A percentile compares a stretch with the other conserved stretches of the same genome.
Conservation (phyloP, 2,329 filamentous ascomycete species). For the Xylaria sp. region DNA sequence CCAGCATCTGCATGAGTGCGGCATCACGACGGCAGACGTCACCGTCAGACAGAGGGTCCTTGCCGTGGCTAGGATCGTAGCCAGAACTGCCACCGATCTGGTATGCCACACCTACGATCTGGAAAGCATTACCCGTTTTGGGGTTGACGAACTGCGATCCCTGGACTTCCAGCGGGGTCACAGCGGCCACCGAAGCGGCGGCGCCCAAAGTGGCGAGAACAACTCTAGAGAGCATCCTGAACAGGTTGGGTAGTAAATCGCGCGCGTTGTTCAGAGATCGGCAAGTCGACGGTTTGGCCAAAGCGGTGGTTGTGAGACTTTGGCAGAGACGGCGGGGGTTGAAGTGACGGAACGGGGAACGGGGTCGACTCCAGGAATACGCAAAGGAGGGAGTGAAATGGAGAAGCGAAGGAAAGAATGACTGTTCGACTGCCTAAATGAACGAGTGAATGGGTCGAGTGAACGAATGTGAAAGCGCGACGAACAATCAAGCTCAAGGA, state of each 20-base stretch:
- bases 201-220: conserved; percentile 49
- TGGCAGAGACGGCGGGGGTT: conserved; percentile 15
- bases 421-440: background rate
- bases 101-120: conserved; percentile 64
- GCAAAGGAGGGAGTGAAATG: background rate
- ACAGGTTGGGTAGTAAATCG: background rate
- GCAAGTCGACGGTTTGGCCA: background rate
- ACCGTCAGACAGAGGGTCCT: conserved; percentile 56
- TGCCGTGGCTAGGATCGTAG: conserved; percentile 49
- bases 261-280: conserved; percentile 4
- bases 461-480: conserved; percentile 10
- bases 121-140: conserved; percentile 54
- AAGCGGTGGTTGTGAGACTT: background rate
- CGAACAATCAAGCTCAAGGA: conserved; percentile 2
- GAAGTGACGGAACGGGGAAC: conserved; percentile 1
- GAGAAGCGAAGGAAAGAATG: background rate
- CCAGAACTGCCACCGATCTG: conserved; percentile 62
- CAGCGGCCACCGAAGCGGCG: conserved; percentile 50
- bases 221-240: conserved; percentile 36
- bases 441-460: background rate
- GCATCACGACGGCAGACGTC: conserved; percentile 58
- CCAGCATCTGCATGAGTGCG: conserved; percentile 58
- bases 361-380: conserved; percentile 4
- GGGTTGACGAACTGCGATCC: conserved; percentile 57
- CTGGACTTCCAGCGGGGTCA: conserved; percentile 51